Base-by-base conservation (phyloP, 768 basidiomycete genomes). In the Zangia roseola region DNA sequence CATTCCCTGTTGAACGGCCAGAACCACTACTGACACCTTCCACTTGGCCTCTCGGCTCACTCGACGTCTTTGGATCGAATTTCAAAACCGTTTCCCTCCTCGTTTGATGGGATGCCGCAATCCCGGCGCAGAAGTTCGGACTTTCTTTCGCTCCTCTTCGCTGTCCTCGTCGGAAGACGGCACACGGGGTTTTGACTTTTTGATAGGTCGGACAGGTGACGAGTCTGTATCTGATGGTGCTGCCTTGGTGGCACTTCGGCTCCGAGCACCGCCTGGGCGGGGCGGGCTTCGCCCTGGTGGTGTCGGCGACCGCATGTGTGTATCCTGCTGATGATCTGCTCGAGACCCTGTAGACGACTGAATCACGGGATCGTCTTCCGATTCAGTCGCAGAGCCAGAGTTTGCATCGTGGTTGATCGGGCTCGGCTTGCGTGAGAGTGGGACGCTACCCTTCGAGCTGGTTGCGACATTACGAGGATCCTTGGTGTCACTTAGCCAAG, bases 81-180 rank as follows among this genome's bases (percentile, higher is more conserved):
- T 75, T 74, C 88, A 72, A 88, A 91, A 65, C 53, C 84, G 78
- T 64, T 81, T 86, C 25, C 83, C 86, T 30, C 84, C 84, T 55
- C 88, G 79, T 68, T 83, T 89, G 53, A 90, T 72, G 5, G 88
- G 88, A 57, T 91, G 88, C 57, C 81, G 78, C 37, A 82, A 74
- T 34, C 82, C 82, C 45, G 82, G 72, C 52, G 74, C 72, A 41
- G 65, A 57, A 36, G 64, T 67, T 52, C 69, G 64, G 26, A 67
- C 67, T 43, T 64, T 73, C 62, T 71, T 78, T 28, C 73, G 72
- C 31, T 77, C 81, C 19, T 69, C 73, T 54, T 82, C 83, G 58
- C 82, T 86, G 58, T 84, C 82, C 42, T 78, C 78, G 46, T 82
- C 80, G 50, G 75, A 76, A 16, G 74, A 73, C 19, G 71, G 63